Evolutionary conservation across 257 asterid genomes (phyloP), one percentile per base, ranked within the genome.

Genomic region (Jaltomata sinuosa): DNA sequence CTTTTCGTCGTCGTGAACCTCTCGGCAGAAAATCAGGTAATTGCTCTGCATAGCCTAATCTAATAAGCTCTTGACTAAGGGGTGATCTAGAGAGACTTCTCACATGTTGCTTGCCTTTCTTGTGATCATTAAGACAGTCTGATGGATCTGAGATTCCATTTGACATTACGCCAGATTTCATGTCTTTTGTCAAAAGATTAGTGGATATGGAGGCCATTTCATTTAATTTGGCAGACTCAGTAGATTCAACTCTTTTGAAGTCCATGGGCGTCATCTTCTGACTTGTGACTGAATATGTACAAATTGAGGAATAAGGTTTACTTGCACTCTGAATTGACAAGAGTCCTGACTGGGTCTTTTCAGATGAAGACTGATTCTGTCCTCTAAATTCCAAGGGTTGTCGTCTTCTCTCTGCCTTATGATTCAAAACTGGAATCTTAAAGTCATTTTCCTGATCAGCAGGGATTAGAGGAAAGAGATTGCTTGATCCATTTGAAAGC

Each of bases 21-120:
- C 90, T 90, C 19, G 93, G 92, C 84, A 89, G 71, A 88, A 92
- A 91, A 85, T 90, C 90, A 42, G 97, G 97, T 34, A 87, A 84
- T 61, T 89, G 87, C 38, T 89, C 87, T 8, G 64, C 27, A 87
- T 87, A 87, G 54, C 97, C 97, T 89, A 94, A 87, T 89, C 92
- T 93, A 21, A 31, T 19, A 67, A 94, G 97, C 90, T 96, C 99
- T 85, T 89, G 93, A 82, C 83, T 86, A 61, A 93, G 89, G 72
- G 93, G 91, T 87, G 96, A 83, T 74, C 84, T 92, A 55, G 93
- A 85, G 76, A 72, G 50, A 77, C 78, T 77, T 72, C 80, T 71
- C 76, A 82, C 86, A 81, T 36, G 85, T 38, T 54, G 71, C 83
- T 81, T 89, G 85, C 68, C 81, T 79, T 87, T 86, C 82, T 80